Conservation (phyloP, 306 rosid genomes). For the Cyclanthera cordifolia region DNA sequence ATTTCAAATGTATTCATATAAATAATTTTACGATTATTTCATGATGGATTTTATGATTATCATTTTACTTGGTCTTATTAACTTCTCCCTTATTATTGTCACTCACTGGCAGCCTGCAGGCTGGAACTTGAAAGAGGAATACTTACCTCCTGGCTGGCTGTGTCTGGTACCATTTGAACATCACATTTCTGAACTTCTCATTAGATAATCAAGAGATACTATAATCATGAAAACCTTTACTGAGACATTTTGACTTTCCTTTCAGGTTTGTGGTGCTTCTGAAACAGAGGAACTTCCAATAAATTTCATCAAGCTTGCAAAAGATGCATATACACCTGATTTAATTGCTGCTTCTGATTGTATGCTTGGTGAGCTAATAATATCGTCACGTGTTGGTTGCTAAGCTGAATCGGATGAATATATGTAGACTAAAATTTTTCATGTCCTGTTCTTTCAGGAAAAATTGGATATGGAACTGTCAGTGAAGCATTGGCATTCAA, state of each 20-base stretch:
- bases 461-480: constrained; percentile 93
- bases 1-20: neutral
- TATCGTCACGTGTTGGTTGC: neutral
- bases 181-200: constrained; percentile 11
- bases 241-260: constrained; percentile 14
- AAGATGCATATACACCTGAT: constrained; percentile 89
- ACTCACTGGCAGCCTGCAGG: constrained; percentile 74
- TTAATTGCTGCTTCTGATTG: constrained; percentile 91
- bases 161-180: constrained; percentile 53
- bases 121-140: constrained; percentile 86
- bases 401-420: neutral
- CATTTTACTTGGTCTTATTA: neutral
- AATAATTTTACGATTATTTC: neutral
- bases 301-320: constrained; percentile 65
- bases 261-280: constrained; percentile 93
- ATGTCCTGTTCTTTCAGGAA: constrained; percentile 41
- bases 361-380: constrained; percentile 72
- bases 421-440: constrained; percentile 1
- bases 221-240: constrained; percentile 6
- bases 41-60: neutral
- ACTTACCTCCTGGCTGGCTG: constrained; percentile 79
- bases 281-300: constrained; percentile 64
- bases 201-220: constrained; percentile 4
- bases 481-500: constrained; percentile 91
- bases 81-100: neutral